phyloP scores from a whole-genome alignment of 2,329 filamentous ascomycete genomes.

The Alternaria atra region DNA sequence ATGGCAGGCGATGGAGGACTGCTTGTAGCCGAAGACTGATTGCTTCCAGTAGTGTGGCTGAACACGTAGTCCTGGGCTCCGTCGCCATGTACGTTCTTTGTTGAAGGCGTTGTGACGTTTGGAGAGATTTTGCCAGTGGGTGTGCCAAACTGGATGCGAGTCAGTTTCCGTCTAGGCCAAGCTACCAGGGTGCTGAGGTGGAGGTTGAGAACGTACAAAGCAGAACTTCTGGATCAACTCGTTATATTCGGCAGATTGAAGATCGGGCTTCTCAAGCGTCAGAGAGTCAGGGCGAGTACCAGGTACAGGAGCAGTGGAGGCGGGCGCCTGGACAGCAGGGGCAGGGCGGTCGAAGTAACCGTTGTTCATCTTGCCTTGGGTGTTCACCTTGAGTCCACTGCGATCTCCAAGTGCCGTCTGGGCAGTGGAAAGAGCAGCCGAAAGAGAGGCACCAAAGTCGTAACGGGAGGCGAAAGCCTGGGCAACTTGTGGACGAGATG shows the following conservation, averaged over 20 bases:
- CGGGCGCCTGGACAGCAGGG: slow-evolving; percentile 47
- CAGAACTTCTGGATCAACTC: slow-evolving; percentile 99
- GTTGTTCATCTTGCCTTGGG: slow-evolving; percentile 25
- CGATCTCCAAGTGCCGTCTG: slow-evolving; percentile 70
- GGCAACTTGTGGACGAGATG: slow-evolving; percentile 60
- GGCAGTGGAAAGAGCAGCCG: slow-evolving; percentile 79
- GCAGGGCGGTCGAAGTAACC: slow-evolving; percentile 53
- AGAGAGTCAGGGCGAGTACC: slow-evolving; percentile 62
- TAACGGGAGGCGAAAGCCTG: slow-evolving; percentile 92
- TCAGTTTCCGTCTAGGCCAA: slow-evolving; percentile 53
- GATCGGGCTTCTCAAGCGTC: slow-evolving; percentile 70
- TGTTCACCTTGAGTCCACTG: slow-evolving; percentile 56
- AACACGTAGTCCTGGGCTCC: slow-evolving; percentile 42
- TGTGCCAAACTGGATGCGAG: slow-evolving; percentile 60
- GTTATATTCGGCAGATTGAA: slow-evolving; percentile 90
- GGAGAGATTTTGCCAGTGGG: slow-evolving; percentile 53
- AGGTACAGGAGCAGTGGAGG: slow-evolving; percentile 47
- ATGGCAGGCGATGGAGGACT: slow-evolving; percentile 49
- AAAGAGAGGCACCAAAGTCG: slow-evolving; percentile 92
- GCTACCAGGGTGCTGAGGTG: slow-evolving; percentile 43
- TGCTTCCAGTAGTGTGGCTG: slow-evolving; percentile 39
- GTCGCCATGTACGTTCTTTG: slow-evolving; percentile 35
- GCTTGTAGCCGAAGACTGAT: slow-evolving; percentile 47
- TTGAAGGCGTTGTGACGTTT: slow-evolving; percentile 37
- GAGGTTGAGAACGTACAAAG: slow-evolving; percentile 83